phyloP scores from a whole-genome alignment of 73 alveolate genomes.

The Paraurostyla sp. region DNA sequence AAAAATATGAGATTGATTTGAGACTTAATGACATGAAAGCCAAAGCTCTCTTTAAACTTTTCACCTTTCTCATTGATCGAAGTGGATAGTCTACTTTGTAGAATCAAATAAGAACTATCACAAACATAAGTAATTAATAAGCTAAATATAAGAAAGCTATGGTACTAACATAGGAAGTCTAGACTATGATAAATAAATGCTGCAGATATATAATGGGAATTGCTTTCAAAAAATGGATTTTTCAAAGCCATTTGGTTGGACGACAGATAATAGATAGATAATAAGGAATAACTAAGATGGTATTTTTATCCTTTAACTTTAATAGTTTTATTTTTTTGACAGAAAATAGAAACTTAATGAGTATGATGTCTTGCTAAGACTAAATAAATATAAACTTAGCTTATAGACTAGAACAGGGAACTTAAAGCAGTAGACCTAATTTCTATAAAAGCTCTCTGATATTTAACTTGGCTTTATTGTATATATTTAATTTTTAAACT shows the following conservation, averaged over 20 bases:
- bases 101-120: background rate
- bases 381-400: background rate
- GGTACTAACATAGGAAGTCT: background rate
- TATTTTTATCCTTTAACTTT: background rate
- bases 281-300: conserved; percentile 3
- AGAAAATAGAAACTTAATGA: background rate
- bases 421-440: background rate
- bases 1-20: too few relatives aligned
- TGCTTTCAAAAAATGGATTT: conserved; percentile 21
- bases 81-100: conserved; percentile 11
- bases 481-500: background rate
- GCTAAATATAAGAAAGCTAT: conserved; percentile 19
- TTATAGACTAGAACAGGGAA: background rate
- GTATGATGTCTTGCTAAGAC: background rate
- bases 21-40: conserved; percentile 20
- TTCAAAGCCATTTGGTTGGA: background rate
- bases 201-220: background rate
- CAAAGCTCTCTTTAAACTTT: conserved; percentile 6
- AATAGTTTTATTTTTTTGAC: background rate
- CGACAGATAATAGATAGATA: background rate
- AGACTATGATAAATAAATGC: background rate
- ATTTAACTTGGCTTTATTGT: background rate
- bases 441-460: background rate
- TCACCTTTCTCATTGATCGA: background rate
- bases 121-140: conserved; percentile 3